Conservation (phyloP, 192 early-diverging fungal genomes). For the Backusella westeae region DNA sequence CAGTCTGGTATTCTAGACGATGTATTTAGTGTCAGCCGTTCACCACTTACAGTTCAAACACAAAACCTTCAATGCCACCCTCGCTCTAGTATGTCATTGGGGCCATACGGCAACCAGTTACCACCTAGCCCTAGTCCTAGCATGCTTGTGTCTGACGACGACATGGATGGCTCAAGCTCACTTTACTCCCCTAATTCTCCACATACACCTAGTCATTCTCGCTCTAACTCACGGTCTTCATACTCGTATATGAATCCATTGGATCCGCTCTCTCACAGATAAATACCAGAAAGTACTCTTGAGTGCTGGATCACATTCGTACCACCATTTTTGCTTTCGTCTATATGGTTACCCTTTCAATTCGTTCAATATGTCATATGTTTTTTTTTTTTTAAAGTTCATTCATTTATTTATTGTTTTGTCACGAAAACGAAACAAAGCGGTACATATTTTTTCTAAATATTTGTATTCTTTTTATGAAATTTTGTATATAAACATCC, state of each 20-base stretch:
- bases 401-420: conserved; percentile 7
- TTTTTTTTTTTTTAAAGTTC: neutral
- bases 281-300: neutral
- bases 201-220: conserved; percentile 24
- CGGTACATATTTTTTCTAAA: neutral
- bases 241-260: conserved; percentile 12
- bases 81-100: conserved; percentile 1
- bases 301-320: neutral
- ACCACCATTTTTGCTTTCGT: neutral
- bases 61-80: conserved; percentile 5
- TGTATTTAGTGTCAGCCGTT: neutral
- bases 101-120: conserved; percentile 11
- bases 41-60: conserved; percentile 14
- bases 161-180: conserved; percentile 22
- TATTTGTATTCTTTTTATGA: conserved; percentile 5
- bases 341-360: neutral
- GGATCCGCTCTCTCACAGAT: conserved; percentile 14
- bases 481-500: neutral
- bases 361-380: neutral
- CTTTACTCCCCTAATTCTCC: conserved; percentile 29
- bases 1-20: conserved; percentile 1
- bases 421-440: conserved; percentile 2
- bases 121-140: conserved; percentile 36
- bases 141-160: conserved; percentile 34
- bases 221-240: neutral